Evolutionary conservation across 2,329 filamentous ascomycete genomes (phyloP), one percentile per base, ranked within the genome.

Genomic region (Alternaria conjuncta): DNA sequence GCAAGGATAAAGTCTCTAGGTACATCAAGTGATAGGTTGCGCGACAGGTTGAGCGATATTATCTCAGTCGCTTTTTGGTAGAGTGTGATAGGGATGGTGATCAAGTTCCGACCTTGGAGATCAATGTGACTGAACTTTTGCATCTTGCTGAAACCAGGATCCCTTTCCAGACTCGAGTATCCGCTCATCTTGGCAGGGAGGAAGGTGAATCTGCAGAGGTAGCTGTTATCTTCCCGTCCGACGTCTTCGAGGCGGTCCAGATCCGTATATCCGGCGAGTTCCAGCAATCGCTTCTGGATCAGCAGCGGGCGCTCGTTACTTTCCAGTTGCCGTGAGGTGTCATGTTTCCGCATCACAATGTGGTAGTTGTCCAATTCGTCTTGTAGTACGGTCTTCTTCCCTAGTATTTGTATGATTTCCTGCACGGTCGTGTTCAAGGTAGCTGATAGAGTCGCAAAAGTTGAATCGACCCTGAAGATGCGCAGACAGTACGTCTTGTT

Each of bases 1-100:
- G 93, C 92, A 78, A 97, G 93, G 59, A 99, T 94, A 77, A 99
- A 99, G 79, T 99, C 96, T 75, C 94, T 93, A 0, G 96, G 96
- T 13, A 99, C 90, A 72, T 97, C 93, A 26, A 99, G 85, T 0
- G 94, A 96, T 47, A 98, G 83, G 72, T 99, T 99, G 41, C 93
- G 89, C 1, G 96, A 98, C 10, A 99, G 84, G 75, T 99, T 98
- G 43, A 99, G 86, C 0, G 94, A 96, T 59, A 97, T 95, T 71
- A 99, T 98, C 75, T 99, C 96, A 11, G 88, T 86, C 0, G 95
- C 92, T 78, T 94, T 96, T 64, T 93, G 92, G 80, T 98, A 98
- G 11, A 99, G 87, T 0, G 91, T 91, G 70, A 99, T 97, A 4
- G 96, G 96, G 57, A 99, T 98, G 8, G 95, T 97, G 74, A 97